phyloP scores from a whole-genome alignment of 352 stramenopile genomes.

The Peronospora tabacina region DNA sequence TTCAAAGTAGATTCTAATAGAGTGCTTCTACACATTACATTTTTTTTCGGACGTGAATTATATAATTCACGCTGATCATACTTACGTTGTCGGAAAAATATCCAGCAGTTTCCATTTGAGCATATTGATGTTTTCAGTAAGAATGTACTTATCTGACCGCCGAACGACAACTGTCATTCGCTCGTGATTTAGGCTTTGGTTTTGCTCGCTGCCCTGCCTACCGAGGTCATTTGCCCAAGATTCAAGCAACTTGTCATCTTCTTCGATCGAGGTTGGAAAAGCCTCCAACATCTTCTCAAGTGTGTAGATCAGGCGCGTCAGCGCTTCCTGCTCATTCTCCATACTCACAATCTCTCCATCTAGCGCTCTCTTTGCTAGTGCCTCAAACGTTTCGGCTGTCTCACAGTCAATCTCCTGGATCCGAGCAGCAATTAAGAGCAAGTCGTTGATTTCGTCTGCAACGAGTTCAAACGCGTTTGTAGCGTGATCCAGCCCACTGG shows the following conservation, averaged over 20 bases:
- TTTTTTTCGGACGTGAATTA: constrained; percentile 5
- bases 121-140: constrained; percentile 56
- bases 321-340: constrained; percentile 43
- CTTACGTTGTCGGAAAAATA: constrained; percentile 35
- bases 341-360: constrained; percentile 47
- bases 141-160: constrained; percentile 53
- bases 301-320: constrained; percentile 53
- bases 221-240: constrained; percentile 18
- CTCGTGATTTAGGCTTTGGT: constrained; percentile 31
- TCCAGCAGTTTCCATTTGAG: constrained; percentile 64
- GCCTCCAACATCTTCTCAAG: constrained; percentile 52
- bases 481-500: constrained; percentile 53
- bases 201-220: constrained; percentile 16
- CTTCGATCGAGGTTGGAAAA: constrained; percentile 39
- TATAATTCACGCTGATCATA: constrained; percentile 1
- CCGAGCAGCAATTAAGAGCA: constrained; percentile 52
- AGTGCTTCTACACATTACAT: background rate
- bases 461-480: constrained; percentile 59
- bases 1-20: background rate
- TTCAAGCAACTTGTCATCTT: constrained; percentile 34
- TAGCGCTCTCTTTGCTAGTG: constrained; percentile 35
- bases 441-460: constrained; percentile 49
- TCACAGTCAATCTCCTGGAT: constrained; percentile 60
- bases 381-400: constrained; percentile 32
- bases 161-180: constrained; percentile 50